Evolutionary conservation across 106 monocot genomes (phyloP).

Genomic region (Xerophyta viscosa): DNA sequence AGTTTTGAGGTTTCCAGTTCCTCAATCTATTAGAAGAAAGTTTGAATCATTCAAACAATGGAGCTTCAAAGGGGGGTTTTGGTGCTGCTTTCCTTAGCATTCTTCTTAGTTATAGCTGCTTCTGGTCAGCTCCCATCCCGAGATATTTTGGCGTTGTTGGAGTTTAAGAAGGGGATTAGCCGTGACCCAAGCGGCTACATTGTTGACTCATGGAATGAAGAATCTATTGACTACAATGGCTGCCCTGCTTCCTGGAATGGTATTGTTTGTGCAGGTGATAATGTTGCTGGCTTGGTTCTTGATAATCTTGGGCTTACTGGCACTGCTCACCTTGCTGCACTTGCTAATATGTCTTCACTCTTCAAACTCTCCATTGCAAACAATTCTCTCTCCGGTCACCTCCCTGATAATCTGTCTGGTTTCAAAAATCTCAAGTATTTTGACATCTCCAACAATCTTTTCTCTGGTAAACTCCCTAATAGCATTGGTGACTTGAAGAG

Average conservation of each 20-base stretch:
- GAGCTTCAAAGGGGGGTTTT: constrained; percentile 17
- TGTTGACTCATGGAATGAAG: constrained; percentile 83
- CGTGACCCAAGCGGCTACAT: constrained; percentile 84
- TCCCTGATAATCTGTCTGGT: constrained; percentile 33
- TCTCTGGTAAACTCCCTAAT: constrained; percentile 52
- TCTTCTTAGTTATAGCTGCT: constrained; percentile 23
- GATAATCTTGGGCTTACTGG: constrained; percentile 55
- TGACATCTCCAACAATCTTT: constrained; percentile 76
- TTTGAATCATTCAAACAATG: constrained; percentile 10
- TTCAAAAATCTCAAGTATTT: constrained; percentile 60
- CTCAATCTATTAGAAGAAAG: too few relatives aligned
- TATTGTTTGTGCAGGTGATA: constrained; percentile 63
- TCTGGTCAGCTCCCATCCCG: constrained; percentile 69
- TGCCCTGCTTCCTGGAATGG: constrained; percentile 98
- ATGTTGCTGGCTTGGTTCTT: constrained; percentile 67
- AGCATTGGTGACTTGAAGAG: constrained; percentile 48
- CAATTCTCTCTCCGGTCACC: constrained; percentile 58
- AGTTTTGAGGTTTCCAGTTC: too few relatives aligned
- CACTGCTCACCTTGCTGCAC: constrained; percentile 33
- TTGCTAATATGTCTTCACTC: constrained; percentile 59
- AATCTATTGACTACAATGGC: constrained; percentile 88
- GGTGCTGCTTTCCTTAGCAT: constrained; percentile 22
- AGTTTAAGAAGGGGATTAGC: constrained; percentile 81
- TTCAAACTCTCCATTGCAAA: constrained; percentile 65
- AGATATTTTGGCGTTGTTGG: constrained; percentile 71